Evolutionary conservation across 2,329 filamentous ascomycete species (phyloP).

Genomic region (Talaromyces sp.): DNA sequence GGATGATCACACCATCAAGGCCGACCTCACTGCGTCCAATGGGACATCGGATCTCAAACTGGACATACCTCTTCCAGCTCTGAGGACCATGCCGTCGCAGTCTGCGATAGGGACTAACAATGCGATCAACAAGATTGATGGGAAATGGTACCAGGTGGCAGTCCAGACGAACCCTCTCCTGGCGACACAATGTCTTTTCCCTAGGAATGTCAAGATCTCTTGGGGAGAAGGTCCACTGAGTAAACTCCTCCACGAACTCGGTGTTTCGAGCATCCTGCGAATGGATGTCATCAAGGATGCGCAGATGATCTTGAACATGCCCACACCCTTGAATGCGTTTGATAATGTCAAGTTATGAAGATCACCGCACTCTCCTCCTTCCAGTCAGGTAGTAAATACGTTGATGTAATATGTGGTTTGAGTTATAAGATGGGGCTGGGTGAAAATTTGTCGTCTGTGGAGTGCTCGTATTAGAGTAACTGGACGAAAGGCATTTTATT

Average conservation of each 20-base stretch:
- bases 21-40: conserved; percentile 1
- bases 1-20: conserved; percentile 8
- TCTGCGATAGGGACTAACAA: conserved; percentile 11
- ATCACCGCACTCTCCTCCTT: not conserved
- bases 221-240: conserved; percentile 11
- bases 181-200: conserved; percentile 10
- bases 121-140: conserved; percentile 14
- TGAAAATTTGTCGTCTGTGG: not conserved
- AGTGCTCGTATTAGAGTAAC: not conserved
- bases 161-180: conserved; percentile 13
- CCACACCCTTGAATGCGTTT: conserved; percentile 6
- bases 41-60: not conserved
- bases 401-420: not conserved
- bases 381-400: not conserved
- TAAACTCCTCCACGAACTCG: conserved; percentile 12
- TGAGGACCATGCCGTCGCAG: conserved; percentile 11
- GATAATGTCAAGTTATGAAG: conserved; percentile 9
- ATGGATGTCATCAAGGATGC: conserved; percentile 14
- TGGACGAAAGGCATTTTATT: not conserved
- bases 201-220: conserved; percentile 7
- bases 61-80: conserved; percentile 9
- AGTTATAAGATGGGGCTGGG: not conserved
- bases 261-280: conserved; percentile 8
- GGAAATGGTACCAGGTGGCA: conserved; percentile 12
- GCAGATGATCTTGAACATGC: conserved; percentile 14